Conservation (phyloP, 805 yeast genomes). For the Candida argentea region DNA sequence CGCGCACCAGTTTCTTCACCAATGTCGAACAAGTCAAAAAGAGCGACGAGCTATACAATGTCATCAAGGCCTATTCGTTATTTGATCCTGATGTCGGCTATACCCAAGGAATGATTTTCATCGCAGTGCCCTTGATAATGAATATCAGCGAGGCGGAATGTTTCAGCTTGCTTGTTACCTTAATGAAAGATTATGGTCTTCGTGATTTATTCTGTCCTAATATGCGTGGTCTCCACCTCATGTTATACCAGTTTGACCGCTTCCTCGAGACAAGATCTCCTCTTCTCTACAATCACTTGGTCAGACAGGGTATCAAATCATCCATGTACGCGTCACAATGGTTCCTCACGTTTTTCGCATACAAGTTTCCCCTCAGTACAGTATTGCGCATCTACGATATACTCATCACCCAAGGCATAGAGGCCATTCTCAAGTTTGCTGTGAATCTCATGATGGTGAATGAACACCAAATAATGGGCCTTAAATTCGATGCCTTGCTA, state of each 20-base stretch:
- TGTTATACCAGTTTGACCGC: constrained; percentile 85
- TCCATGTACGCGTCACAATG: constrained; percentile 98
- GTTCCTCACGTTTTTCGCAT: constrained; percentile 92
- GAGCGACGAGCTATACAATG: constrained; percentile 54
- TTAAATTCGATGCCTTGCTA: constrained; percentile 69
- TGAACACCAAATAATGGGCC: constrained; percentile 42
- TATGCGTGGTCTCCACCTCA: constrained; percentile 86
- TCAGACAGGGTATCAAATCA: constrained; percentile 78
- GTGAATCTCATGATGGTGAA: constrained; percentile 69
- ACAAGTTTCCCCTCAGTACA: constrained; percentile 84
- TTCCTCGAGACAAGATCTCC: constrained; percentile 73
- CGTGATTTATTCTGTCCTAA: constrained; percentile 73
- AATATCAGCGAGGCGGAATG: constrained; percentile 79
- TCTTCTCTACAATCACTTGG: constrained; percentile 59
- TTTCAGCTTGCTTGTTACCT: constrained; percentile 65
- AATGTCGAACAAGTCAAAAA: constrained; percentile 43
- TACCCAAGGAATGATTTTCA: constrained; percentile 96
- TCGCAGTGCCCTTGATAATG: constrained; percentile 74
- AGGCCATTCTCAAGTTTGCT: constrained; percentile 76
- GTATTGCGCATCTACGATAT: constrained; percentile 83
- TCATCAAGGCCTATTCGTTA: constrained; percentile 75
- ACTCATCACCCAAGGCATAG: constrained; percentile 84
- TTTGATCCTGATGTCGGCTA: constrained; percentile 93
- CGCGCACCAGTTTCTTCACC: constrained; percentile 77
- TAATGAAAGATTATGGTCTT: constrained; percentile 81